Conservation (phyloP, 1,284 basidiomycete species). For the Pyrrhoderma noxium region DNA sequence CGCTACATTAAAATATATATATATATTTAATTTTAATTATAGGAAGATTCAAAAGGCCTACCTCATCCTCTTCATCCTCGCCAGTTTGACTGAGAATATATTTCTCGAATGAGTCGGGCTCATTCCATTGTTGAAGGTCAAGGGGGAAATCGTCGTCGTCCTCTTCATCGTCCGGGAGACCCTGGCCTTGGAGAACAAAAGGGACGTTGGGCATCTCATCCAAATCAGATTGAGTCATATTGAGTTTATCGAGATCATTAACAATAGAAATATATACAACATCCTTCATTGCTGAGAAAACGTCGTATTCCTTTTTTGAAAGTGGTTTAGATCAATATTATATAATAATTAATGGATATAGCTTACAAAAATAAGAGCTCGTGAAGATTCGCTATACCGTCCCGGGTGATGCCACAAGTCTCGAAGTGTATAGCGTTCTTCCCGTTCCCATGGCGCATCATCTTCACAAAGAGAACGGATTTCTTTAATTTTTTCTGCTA, state of each 20-base stretch:
- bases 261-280: constrained; percentile 13
- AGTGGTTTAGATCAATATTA: background rate
- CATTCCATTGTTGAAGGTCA: constrained; percentile 18
- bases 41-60: constrained; percentile 2
- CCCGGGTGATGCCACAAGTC: constrained; percentile 14
- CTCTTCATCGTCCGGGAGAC: constrained; percentile 17
- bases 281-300: constrained; percentile 5
- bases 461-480: background rate
- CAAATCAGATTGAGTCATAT: background rate
- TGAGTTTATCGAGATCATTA: constrained; percentile 9
- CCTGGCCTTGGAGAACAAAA: constrained; percentile 10
- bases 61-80: constrained; percentile 9
- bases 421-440: constrained; percentile 14
- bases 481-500: constrained; percentile 9
- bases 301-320: constrained; percentile 11
- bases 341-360: background rate
- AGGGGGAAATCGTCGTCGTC: constrained; percentile 18
- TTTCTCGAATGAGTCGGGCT: constrained; percentile 13
- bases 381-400: constrained; percentile 8
- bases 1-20: background rate
- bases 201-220: constrained; percentile 9
- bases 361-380: constrained; percentile 14
- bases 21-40: background rate
- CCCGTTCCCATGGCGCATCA: constrained; percentile 14
- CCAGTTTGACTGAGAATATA: constrained; percentile 11